Evolutionary conservation across 371 early-diverging fungal species (phyloP).

Genomic region (Entomophthora muscae): DNA sequence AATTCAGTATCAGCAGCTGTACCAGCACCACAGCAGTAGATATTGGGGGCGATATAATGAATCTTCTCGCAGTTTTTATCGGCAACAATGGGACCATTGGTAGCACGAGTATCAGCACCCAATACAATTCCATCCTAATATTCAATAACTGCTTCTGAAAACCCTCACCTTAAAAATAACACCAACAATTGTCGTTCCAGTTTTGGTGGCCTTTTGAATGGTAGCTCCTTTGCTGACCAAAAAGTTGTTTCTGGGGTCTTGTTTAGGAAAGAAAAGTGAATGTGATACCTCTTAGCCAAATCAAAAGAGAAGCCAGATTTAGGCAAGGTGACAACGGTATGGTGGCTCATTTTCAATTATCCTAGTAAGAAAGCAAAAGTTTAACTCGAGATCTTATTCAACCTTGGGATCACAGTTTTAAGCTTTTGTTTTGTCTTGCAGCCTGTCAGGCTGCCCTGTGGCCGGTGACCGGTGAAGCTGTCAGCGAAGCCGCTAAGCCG

Average conservation of each 20-base stretch:
- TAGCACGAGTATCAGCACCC: slow-evolving; percentile 99
- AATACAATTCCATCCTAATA: slow-evolving; percentile 86
- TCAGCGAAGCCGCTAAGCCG: too few relatives aligned
- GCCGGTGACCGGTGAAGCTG: too few relatives aligned
- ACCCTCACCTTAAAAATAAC: slow-evolving; percentile 62
- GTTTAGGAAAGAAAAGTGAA: background rate
- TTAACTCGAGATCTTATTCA: too few relatives aligned
- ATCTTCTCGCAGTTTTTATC: slow-evolving; percentile 99
- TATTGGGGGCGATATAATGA: slow-evolving; percentile 96
- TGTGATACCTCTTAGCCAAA: slow-evolving; percentile 2
- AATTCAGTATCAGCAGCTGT: slow-evolving; percentile 99
- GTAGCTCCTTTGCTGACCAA: slow-evolving; percentile 60
- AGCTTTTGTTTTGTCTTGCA: too few relatives aligned
- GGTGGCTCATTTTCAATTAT: background rate
- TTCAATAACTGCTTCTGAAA: background rate
- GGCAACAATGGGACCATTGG: slow-evolving; percentile 94
- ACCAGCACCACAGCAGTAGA: slow-evolving; percentile 99
- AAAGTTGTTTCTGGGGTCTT: slow-evolving; percentile 38
- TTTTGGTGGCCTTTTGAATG: slow-evolving; percentile 81
- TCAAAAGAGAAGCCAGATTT: slow-evolving; percentile 8
- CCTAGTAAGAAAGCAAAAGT: too few relatives aligned
- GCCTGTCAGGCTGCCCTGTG: too few relatives aligned
- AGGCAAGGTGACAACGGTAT: background rate
- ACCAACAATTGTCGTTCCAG: slow-evolving; percentile 98
- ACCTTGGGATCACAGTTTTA: too few relatives aligned